Percentiles rank a stretch among this genome's conserved stretches.
Conservation (phyloP, 768 basidiomycete species). For the Kwoniella shandongensis region DNA sequence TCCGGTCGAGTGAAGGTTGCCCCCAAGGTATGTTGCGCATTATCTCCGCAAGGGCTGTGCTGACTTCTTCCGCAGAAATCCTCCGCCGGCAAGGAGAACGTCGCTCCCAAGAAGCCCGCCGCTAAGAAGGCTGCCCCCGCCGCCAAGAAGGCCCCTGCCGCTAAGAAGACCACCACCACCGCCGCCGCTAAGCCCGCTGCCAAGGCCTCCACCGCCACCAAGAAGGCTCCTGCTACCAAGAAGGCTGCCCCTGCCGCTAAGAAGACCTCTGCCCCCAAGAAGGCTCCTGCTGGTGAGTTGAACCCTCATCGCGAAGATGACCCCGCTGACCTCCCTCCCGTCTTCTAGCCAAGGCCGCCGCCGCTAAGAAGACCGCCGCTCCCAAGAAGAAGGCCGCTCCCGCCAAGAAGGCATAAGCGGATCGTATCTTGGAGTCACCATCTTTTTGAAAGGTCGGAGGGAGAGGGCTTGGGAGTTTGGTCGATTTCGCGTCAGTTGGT, state of each 20-base stretch:
- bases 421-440: background rate
- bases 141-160: constrained; percentile 35
- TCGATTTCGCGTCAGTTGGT: constrained; percentile 5
- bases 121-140: constrained; percentile 54
- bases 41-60: background rate
- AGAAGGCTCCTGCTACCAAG: constrained; percentile 57
- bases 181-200: constrained; percentile 57
- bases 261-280: constrained; percentile 45
- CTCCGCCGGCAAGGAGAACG: constrained; percentile 52
- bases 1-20: constrained; percentile 51
- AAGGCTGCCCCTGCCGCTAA: constrained; percentile 43
- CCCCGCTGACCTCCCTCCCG: constrained; percentile 5
- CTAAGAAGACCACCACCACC: constrained; percentile 41
- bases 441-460: background rate
- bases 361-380: constrained; percentile 41
- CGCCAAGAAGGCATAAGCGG: constrained; percentile 37
- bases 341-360: constrained; percentile 31
- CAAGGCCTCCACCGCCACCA: constrained; percentile 56
- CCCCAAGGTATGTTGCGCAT: constrained; percentile 42
- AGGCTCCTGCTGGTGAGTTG: constrained; percentile 37
- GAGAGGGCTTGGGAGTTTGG: background rate
- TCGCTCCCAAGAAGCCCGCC: constrained; percentile 52
- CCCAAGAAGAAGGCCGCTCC: constrained; percentile 42
- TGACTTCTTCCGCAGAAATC: constrained; percentile 19
- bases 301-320: background rate